Conservation (phyloP, 2,329 filamentous ascomycete species). For the Phoma sp. region DNA sequence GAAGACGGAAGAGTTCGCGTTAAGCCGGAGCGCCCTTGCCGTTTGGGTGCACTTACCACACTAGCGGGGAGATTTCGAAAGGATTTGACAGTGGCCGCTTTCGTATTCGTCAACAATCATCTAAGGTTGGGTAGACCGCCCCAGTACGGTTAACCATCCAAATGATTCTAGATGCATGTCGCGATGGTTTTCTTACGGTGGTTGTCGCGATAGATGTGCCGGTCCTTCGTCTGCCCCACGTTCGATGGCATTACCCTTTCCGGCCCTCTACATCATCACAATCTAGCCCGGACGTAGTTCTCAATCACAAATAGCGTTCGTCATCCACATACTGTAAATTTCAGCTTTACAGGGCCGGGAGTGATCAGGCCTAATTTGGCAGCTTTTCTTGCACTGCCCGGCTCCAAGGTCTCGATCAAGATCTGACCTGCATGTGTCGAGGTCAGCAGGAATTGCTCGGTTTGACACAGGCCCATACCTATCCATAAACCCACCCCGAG, state of each 20-base stretch:
- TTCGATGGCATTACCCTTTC: background rate
- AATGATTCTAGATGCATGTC: background rate
- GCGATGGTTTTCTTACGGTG: background rate
- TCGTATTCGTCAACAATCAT: background rate
- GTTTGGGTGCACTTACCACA: background rate
- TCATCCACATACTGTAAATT: background rate
- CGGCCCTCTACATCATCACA: background rate
- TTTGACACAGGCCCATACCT: background rate
- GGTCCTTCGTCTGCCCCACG: background rate
- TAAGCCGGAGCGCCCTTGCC: background rate
- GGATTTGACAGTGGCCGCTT: slow-evolving; percentile 8
- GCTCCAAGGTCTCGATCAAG: background rate
- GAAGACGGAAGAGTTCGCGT: background rate
- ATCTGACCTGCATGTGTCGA: background rate
- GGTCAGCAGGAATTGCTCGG: background rate
- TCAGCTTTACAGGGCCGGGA: background rate
- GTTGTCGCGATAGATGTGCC: background rate
- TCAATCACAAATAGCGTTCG: background rate
- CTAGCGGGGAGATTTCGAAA: slow-evolving; percentile 6
- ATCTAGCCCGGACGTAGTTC: background rate
- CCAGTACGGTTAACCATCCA: background rate
- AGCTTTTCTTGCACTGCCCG: background rate
- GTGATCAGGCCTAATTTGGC: background rate
- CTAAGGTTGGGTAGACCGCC: background rate
- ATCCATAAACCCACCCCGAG: background rate